Base-by-base conservation (phyloP, 2,329 filamentous ascomycete genomes). In the Diaporthe australafricana region DNA sequence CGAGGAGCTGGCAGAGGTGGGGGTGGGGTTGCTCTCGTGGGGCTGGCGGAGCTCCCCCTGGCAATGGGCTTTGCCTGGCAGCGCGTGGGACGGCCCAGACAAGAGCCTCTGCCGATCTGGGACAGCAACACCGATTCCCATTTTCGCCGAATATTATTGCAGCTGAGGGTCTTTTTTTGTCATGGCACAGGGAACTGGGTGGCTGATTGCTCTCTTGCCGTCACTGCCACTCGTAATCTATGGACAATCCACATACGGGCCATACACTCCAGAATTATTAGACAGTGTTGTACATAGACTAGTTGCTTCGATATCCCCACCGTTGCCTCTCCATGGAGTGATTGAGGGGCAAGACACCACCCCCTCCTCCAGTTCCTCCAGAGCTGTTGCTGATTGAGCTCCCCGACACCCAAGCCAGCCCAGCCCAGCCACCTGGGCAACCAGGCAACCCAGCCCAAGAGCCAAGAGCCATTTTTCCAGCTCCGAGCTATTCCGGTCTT, bases 21-120 rank as follows among this genome's bases (percentile, higher is more conserved):
- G 60, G 60, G 42, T 50, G 60, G 60, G 42, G 60, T 35, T 25
- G n/a, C 3, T n/a, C 11, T 16, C 60, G 60, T 50, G 60, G 42
- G 60, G 60, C 42, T 47, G 9, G 30, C 16, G 57, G 42, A 48
- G 42, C 57, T 48, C 7, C 20, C 60, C 40, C 56, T 62, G 56
- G 27, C 40, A 5, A 17, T 5, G 22, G 12, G 22, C 55, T 12
- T 25, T 35, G 12, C 27, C 42, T 62, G 57, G 42, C 32, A 35
- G 57, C 25, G 38, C 40, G 16, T 45, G 35, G 9, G 55, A 20
- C 38, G 25, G 27, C 25, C 40, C 8, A 32, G 22, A 45, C 38
- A 45, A 65, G 60, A 65, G 60, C 45, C 60, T 50, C 42, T 65
- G 60, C 60, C 60, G 60, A 65, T 65, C 60, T 65, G 60, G 30